Evolutionary conservation across 164 flowering plant species (phyloP).

Genomic region (Kalanchoe fedtschenkoi): DNA sequence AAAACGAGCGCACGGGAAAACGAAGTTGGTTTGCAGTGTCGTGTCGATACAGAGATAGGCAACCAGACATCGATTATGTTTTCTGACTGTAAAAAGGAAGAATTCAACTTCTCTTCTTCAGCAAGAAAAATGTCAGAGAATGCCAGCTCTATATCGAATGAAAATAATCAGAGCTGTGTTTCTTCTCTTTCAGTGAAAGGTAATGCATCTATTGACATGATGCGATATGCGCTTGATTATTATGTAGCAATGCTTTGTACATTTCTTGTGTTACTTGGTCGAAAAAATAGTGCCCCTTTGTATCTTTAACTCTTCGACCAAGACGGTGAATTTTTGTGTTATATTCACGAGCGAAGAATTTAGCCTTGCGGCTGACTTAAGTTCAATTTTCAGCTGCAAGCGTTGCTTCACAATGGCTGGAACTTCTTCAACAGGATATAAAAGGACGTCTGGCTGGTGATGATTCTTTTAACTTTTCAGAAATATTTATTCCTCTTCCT

Average conservation of each 20-base stretch:
- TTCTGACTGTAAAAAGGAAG: conserved; percentile 25
- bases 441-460: conserved; percentile 83
- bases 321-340: not conserved
- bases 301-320: not conserved
- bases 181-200: conserved; percentile 73
- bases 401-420: conserved; percentile 95
- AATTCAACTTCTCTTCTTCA: conserved; percentile 35
- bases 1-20: not conserved
- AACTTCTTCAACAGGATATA: conserved; percentile 70
- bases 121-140: conserved; percentile 27
- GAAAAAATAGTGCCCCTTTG: not conserved
- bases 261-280: not conserved
- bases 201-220: conserved; percentile 10
- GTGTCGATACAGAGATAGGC: conserved; percentile 13
- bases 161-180: conserved; percentile 33
- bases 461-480: not conserved
- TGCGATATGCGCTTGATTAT: not conserved
- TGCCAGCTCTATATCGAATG: conserved; percentile 29
- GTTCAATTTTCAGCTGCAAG: conserved; percentile 57
- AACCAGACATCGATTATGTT: conserved; percentile 13
- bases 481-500: not conserved
- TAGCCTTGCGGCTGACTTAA: not conserved
- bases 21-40: not conserved
- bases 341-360: not conserved
- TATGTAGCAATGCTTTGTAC: not conserved